Evolutionary conservation across 345 rosid genomes (phyloP).

Genomic region (Heritiera fomes): DNA sequence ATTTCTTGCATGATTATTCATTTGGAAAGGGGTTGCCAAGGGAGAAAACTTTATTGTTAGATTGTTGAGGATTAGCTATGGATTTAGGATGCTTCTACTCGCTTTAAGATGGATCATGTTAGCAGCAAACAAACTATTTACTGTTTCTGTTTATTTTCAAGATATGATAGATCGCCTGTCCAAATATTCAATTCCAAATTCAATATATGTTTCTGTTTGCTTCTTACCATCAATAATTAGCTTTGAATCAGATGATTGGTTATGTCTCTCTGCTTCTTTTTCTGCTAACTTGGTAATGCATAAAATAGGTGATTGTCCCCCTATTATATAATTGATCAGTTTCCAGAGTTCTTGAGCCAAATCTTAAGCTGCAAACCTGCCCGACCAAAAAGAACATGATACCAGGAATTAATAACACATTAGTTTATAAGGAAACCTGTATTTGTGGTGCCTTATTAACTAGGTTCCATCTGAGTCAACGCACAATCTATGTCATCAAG

Average conservation of each 20-base stretch:
- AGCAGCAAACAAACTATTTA: background rate
- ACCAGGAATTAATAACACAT: background rate
- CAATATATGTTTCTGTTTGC: background rate
- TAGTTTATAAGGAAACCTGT: background rate
- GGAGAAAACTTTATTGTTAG: background rate
- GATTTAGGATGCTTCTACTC: slow-evolving; percentile 4
- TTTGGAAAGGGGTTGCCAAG: background rate
- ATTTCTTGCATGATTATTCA: background rate
- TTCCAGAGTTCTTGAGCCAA: background rate
- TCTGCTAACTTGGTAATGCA: too few relatives aligned
- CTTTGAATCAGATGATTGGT: background rate
- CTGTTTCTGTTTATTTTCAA: background rate
- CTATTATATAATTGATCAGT: background rate
- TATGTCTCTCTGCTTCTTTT: too few relatives aligned
- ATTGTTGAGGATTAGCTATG: background rate
- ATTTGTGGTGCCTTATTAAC: background rate
- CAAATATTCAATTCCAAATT: background rate
- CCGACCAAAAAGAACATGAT: background rate
- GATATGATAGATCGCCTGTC: background rate
- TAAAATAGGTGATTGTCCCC: background rate
- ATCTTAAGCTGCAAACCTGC: background rate
- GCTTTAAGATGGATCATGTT: background rate
- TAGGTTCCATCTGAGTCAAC: background rate
- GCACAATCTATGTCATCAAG: background rate
- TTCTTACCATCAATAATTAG: background rate